Conservation (phyloP, 2,329 filamentous ascomycete genomes). For the Aspergillus glaucus region DNA sequence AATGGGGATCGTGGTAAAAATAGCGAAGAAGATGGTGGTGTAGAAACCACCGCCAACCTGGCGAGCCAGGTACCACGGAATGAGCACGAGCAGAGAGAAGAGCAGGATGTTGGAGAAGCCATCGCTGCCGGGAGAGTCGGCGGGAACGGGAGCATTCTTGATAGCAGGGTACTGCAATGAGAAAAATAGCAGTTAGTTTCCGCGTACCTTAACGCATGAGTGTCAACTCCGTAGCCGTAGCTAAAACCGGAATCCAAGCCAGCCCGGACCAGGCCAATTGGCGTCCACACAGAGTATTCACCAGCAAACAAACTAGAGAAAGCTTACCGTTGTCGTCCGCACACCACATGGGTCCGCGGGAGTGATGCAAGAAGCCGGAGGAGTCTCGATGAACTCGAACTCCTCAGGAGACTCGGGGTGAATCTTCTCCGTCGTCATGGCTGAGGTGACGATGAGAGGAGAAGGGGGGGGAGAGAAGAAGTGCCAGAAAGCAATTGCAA, state of each 20-base stretch:
- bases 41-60: conserved; percentile 78
- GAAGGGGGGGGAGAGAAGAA: conserved; percentile 19
- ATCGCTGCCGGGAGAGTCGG: conserved; percentile 76
- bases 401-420: conserved; percentile 43
- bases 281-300: neutral
- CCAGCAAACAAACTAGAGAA: neutral
- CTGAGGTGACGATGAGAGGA: conserved; percentile 19
- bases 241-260: neutral
- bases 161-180: conserved; percentile 68
- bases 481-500: conserved; percentile 9
- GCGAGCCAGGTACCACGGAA: conserved; percentile 76
- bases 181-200: conserved; percentile 13
- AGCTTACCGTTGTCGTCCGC: conserved; percentile 53
- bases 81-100: conserved; percentile 59
- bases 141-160: conserved; percentile 89
- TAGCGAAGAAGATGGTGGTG: conserved; percentile 78
- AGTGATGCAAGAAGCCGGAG: conserved; percentile 48
- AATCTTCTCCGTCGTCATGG: conserved; percentile 30
- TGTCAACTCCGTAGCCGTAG: neutral
- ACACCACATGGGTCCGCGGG: conserved; percentile 55
- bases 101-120: conserved; percentile 81
- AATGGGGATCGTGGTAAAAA: conserved; percentile 73
- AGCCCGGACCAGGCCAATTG: neutral
- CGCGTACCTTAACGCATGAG: neutral
- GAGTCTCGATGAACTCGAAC: conserved; percentile 54